phyloP scores from a whole-genome alignment of 176 grass and related monocot genomes.

The Bonia amplexicaulis region DNA sequence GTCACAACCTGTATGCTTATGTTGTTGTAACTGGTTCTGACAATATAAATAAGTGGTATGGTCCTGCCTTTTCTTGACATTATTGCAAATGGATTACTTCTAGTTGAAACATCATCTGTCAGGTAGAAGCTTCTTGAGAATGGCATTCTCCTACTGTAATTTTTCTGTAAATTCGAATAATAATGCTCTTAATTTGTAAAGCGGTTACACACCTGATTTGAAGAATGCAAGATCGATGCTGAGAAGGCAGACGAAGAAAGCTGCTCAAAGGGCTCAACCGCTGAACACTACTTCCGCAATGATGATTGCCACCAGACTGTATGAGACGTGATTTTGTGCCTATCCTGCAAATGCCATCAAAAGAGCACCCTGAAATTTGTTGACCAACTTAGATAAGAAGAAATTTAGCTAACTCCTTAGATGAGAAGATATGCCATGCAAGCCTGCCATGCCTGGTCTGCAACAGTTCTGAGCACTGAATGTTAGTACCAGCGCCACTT shows the following conservation, averaged over 20 bases:
- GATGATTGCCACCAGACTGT: background rate
- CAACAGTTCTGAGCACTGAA: conserved; percentile 13
- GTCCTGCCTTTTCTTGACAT: background rate
- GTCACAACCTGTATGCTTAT: conserved; percentile 1
- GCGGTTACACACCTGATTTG: background rate
- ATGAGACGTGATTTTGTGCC: background rate
- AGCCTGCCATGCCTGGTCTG: background rate
- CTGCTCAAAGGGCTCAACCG: background rate
- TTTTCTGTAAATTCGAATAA: background rate
- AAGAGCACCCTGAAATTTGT: background rate
- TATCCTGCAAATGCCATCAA: conserved; percentile 1
- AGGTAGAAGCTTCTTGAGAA: background rate
- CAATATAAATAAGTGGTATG: background rate
- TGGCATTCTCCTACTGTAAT: background rate
- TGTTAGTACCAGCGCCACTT: background rate
- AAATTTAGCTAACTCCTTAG: background rate
- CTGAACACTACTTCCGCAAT: background rate
- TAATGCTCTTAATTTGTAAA: background rate
- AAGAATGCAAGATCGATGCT: background rate
- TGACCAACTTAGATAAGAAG: background rate
- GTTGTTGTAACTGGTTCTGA: background rate
- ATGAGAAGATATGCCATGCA: background rate
- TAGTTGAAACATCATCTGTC: background rate
- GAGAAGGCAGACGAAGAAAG: background rate
- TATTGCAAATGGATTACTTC: background rate